Percentiles rank a stretch among this genome's conserved stretches.
Evolutionary conservation across 1,284 basidiomycete genomes (phyloP).

Genomic region (Apiotrichum gamsii): DNA sequence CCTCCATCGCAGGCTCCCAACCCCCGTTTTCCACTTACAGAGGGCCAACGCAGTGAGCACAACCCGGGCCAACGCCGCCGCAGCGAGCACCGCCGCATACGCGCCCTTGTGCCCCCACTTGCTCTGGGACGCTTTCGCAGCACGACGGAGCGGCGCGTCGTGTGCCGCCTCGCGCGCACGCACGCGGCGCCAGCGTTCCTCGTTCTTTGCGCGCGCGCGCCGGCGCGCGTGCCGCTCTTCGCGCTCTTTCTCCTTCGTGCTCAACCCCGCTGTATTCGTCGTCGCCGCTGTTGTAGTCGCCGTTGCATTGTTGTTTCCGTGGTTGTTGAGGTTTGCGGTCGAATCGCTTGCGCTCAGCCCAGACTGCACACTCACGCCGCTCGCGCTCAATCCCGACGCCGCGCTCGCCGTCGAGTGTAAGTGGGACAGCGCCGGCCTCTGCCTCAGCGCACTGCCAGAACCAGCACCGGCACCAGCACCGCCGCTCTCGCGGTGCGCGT

Average conservation of each 20-base stretch:
- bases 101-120: background rate
- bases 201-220: conserved; percentile 3
- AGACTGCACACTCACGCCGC: too few relatives aligned
- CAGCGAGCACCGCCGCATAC: conserved; percentile 1
- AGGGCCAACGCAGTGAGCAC: conserved; percentile 7
- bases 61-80: conserved; percentile 2
- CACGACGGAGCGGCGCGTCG: conserved; percentile 15
- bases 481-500: too few relatives aligned
- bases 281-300: too few relatives aligned
- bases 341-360: too few relatives aligned
- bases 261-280: too few relatives aligned
- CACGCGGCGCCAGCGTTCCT: conserved; percentile 17
- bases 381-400: too few relatives aligned
- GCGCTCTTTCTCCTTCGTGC: background rate
- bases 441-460: too few relatives aligned
- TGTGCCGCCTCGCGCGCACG: conserved; percentile 19
- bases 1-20: too few relatives aligned
- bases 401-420: background rate
- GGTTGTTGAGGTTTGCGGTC: too few relatives aligned
- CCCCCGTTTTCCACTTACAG: too few relatives aligned
- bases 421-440: background rate
- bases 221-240: conserved; percentile 4
- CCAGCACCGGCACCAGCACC: too few relatives aligned
- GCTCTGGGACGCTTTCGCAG: conserved; percentile 7
- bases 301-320: too few relatives aligned